These are phyloP conservation scores for Laguncularia racemosa DNA, from an alignment of 345 rosid genomes.

Conservation along the genomic window DNA sequence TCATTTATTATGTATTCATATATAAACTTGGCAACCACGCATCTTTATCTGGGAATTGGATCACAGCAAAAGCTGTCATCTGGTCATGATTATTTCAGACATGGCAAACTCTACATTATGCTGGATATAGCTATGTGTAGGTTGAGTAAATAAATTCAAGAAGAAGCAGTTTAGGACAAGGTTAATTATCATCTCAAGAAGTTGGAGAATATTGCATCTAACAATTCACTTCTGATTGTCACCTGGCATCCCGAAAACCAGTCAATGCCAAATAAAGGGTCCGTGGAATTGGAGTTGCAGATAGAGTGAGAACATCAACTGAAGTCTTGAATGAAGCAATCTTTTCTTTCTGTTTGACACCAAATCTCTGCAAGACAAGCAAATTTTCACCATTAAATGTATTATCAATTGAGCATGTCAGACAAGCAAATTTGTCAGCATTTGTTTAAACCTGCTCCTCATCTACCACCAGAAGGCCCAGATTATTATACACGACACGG, in stretches of 20 bases:
- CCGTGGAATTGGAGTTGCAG: conserved; percentile 97
- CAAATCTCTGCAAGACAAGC: conserved; percentile 64
- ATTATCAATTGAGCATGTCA: not conserved
- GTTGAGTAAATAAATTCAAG: too few species aligned
- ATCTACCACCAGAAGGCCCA: conserved; percentile 95
- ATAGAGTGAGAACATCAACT: conserved; percentile 89
- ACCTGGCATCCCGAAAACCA: conserved; percentile 99
- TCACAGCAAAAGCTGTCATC: too few species aligned
- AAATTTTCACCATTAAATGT: conserved; percentile 9
- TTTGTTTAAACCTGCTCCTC: conserved; percentile 75
- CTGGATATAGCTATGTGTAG: too few species aligned
- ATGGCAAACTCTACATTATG: too few species aligned
- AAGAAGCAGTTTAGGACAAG: too few species aligned
- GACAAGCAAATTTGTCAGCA: too few species aligned
- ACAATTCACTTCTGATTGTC: conserved; percentile 7
- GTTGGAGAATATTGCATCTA: too few species aligned
- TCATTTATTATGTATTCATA: too few species aligned
- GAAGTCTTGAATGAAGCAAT: conserved; percentile 94
- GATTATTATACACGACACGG: conserved; percentile 82
- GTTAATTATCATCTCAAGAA: too few species aligned
- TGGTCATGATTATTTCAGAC: too few species aligned
- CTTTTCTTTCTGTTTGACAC: conserved; percentile 97
- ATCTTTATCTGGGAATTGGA: too few species aligned
- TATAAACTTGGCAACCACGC: too few species aligned
- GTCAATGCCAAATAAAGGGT: conserved; percentile 91